Base-by-base conservation (phyloP, 371 early-diverging fungal genomes). In the Mortierella polycephala region DNA sequence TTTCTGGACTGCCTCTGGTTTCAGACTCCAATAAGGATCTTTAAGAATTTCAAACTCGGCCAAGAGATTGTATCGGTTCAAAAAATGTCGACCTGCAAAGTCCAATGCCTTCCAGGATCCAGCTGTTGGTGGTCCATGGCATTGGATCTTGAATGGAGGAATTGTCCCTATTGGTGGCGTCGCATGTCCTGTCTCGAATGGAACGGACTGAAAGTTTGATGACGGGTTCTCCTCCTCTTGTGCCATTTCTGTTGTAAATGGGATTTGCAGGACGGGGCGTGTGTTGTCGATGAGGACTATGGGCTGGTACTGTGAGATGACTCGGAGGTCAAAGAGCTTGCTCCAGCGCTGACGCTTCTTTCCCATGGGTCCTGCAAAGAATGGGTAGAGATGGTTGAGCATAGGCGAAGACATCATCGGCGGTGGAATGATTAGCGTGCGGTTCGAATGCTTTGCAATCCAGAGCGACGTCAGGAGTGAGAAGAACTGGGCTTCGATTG, bases 391-490 rank as follows among this genome's bases (percentile, higher is more conserved):
- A 13, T 52, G 58, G 37, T 52, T 8, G 18, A 69, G 66, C 2
- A 70, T 69, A 1, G 77, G 77, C 2, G 71, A 61, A 7, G 77
- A 40, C 67, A 76, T 71, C 64, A 76, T 76, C 1, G 77, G 77
- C 12, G 77, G 77, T 10, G 77, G 68, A 23, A 71, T 53, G 21
- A 76, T 64, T 39, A 76, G 56, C 1, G 77, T 76, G 2, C 77
- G 71, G 39, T 71, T 71, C 9, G 77, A 71, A 45, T 76, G 77
- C 20, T 57, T 71, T 21, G 77, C 77, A 13, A 76, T 76, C 77
- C 77, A 76, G 51, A 76, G 57, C 7, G 77, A 57, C 11, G 77
- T 76, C 30, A 71, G 13, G n/a, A 76, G 56, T 0, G 71, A 67
- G 23, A 67, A 76, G 57, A 66, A 71, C 47, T 76, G 77, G 18